These are phyloP conservation scores for Cenococcum geophilum DNA, from an alignment of 495 filamentous ascomycete genomes.

Conservation along the genomic window DNA sequence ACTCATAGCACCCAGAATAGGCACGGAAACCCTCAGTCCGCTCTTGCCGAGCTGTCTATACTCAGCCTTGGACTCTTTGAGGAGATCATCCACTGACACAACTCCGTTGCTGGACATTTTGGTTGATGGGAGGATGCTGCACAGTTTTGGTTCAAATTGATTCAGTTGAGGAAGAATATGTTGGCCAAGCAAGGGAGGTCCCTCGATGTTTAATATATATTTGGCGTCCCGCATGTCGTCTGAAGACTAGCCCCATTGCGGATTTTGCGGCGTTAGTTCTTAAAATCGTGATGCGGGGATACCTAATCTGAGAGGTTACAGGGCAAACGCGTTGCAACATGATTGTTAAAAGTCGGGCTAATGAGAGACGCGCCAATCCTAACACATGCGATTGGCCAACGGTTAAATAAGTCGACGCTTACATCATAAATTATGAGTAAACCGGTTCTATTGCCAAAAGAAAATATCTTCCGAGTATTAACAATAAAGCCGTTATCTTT, in stretches of 20 bases:
- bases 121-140: neutral
- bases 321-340: neutral
- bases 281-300: neutral
- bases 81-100: constrained; percentile 9
- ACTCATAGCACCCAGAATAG: constrained; percentile 45
- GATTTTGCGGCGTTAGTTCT: neutral
- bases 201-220: neutral
- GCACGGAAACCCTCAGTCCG: constrained; percentile 43
- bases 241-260: neutral
- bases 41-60: constrained; percentile 40
- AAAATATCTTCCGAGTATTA: too few relatives aligned
- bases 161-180: neutral
- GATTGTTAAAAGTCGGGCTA: neutral
- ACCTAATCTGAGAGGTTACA: neutral
- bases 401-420: too few relatives aligned
- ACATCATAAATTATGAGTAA: too few relatives aligned
- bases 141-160: neutral
- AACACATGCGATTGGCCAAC: too few relatives aligned
- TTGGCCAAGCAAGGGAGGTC: neutral
- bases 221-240: neutral
- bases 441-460: too few relatives aligned
- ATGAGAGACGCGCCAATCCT: too few relatives aligned
- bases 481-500: too few relatives aligned
- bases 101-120: neutral
- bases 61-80: constrained; percentile 40